phyloP scores from a whole-genome alignment of 345 rosid genomes.

The Eucalyptus marginata region DNA sequence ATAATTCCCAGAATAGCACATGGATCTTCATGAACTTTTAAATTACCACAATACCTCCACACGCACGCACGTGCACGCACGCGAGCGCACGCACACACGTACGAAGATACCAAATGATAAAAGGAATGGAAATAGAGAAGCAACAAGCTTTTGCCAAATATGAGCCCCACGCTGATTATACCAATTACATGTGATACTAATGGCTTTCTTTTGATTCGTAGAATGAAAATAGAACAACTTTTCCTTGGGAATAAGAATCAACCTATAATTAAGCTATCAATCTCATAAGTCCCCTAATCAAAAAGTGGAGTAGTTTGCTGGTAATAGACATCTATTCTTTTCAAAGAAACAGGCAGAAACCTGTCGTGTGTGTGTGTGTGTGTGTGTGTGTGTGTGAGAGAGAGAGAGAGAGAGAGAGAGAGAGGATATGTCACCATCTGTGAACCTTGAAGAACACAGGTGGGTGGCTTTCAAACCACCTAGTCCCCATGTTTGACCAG shows the following conservation, averaged over 20 bases:
- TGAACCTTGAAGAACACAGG: not conserved
- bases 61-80: not conserved
- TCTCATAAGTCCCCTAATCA: not conserved
- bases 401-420: not conserved
- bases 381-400: not conserved
- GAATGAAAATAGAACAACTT: not conserved
- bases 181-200: not conserved
- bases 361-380: not conserved
- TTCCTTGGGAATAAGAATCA: not conserved
- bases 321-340: not conserved
- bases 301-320: not conserved
- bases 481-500: not conserved
- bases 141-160: not conserved
- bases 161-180: not conserved
- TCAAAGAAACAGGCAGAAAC: not conserved
- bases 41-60: not conserved
- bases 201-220: not conserved
- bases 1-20: not conserved
- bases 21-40: not conserved
- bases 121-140: not conserved
- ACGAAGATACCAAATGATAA: not conserved
- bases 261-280: not conserved
- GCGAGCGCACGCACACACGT: fast-evolving
- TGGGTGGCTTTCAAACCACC: not conserved
- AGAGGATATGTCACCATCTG: not conserved